Evolutionary conservation across 1,139 yeast genomes (phyloP), one percentile per base, ranked within the genome.

Genomic region (Entelexis paramagnoliae): DNA sequence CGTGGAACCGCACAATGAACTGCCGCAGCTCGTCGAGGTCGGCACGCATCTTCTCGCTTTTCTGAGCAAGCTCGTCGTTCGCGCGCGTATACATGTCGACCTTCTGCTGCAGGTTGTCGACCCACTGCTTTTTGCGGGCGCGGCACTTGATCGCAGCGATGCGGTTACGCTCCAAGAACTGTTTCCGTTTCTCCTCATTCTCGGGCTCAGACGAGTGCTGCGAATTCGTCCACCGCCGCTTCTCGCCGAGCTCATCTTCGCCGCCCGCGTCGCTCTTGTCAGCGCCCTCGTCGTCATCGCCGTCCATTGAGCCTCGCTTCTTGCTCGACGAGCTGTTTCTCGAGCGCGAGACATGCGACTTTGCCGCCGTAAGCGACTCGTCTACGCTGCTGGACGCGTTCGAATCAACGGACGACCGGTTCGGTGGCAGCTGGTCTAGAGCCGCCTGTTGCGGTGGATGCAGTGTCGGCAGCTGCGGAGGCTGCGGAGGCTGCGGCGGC

Each of bases 71-170:
- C 48, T 78, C 79, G 39, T 83, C 77, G 66, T 86, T 88, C 53
- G 89, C 93, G 14, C 75, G 67, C 20, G 86, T 76, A 65, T 80
- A 86, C 60, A 77, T 81, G 74, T 74, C 66, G 77, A 73, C 70
- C 64, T 88, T 94, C 46, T 76, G 79, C 65, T 89, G 95, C 78
- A 91, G 81, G 59, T 82, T 83, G 54, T 79, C 81, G 42, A 87
- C 77, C 73, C 85, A 83, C 64, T 86, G 89, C 70, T 93, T 91
- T 74, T 91, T 93, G 51, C 96, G 78, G 67, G 86, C 95, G 54
- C 99, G 79, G 71, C 97, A 93, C 67, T 88, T 89, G 38, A 93
- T 80, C 0, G 98, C 98, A 0, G 99, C 99, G 14, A 91, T 79
- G 56, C 98, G 75, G 66, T 91, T 91, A 56, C 97, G 74, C 65